Percentiles rank a stretch among this genome's conserved stretches.
These are phyloP conservation scores for Annulohypoxylon moriforme DNA, from an alignment of 495 filamentous ascomycete genomes.

Conservation along the genomic window DNA sequence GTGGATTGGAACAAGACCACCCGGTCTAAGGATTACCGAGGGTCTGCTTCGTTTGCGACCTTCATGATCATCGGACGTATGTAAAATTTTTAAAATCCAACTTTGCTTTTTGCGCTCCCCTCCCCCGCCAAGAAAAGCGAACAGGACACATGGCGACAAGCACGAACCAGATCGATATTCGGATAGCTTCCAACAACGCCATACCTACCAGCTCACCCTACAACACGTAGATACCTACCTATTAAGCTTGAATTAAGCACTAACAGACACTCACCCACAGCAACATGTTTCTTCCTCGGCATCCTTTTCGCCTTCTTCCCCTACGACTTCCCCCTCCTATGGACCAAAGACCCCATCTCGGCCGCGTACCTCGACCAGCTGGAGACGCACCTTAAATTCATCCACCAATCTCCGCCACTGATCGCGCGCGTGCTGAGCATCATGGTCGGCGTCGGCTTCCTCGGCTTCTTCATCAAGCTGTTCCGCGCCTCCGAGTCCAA, in stretches of 20 bases:
- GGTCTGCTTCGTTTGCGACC: slow-evolving; percentile 78
- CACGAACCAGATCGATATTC: background rate
- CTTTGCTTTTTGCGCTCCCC: slow-evolving; percentile 5
- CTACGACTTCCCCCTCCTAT: slow-evolving; percentile 97
- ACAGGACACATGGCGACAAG: background rate
- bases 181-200: background rate
- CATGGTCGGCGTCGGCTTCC: slow-evolving; percentile 85
- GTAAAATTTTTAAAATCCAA: slow-evolving; percentile 44
- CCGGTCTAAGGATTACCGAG: slow-evolving; percentile 60
- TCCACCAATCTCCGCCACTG: slow-evolving; percentile 87
- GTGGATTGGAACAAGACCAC: slow-evolving; percentile 64
- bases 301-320: slow-evolving; percentile 97
- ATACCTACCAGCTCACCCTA: background rate
- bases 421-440: slow-evolving; percentile 95
- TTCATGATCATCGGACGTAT: slow-evolving; percentile 95
- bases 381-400: slow-evolving; percentile 85
- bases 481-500: slow-evolving; percentile 92
- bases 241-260: background rate
- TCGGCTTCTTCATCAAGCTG: slow-evolving; percentile 92
- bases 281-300: slow-evolving; percentile 95
- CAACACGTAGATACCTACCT: background rate
- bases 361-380: slow-evolving; percentile 78
- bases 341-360: slow-evolving; percentile 75
- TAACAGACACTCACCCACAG: slow-evolving; percentile 53
- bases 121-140: background rate